Base-by-base conservation (phyloP, 1,284 basidiomycete genomes). In the Exobasidium rhododendri region DNA sequence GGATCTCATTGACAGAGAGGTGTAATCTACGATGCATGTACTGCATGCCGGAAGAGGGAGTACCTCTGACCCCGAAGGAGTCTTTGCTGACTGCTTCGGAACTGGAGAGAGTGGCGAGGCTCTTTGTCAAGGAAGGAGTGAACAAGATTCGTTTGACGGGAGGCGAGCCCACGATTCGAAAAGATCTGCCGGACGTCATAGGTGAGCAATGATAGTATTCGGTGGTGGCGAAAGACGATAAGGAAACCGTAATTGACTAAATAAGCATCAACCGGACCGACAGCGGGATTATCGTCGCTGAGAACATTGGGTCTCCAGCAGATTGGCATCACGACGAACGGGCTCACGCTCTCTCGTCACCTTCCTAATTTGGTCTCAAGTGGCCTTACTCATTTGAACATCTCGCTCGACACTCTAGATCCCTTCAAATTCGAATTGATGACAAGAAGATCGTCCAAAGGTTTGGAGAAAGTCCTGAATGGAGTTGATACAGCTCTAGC, bases 1-100 rank as follows among this genome's bases (percentile, higher is more conserved):
- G 91, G 50, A 90, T 92, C 62, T 91, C 89, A 2, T 81, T 93
- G 47, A 92, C 91, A 0, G 91, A 94, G 79, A 83, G 86, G 62
- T 94, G 92, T 80, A 93, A 93, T 81, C 82, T 94, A 58, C 85
- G 91, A 81, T 93, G 91, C 89, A 70, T 90, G 73, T 93, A 93
- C 75, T 94, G 91, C 75, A 94, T 93, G 91, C 91, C 91, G 1
- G 86, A 84, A 61, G 87, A 90, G 71, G 91, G 91, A 32, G 82
- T 91, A 0, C 85, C 88, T 56, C 83, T 93, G 22, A 88, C 89
- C 6, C 90, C 90, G 1, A 82, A 83, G 40, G 82, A 82, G 7
- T 83, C 88, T 61, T 84, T 91, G 62, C 83, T 93, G 35, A 86
- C 88, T 0, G 86, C 91, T 64, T 84, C 87, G 56, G 91, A 93